Conservation (phyloP, 257 asterid genomes). For the Haberlea rhodopensis region DNA sequence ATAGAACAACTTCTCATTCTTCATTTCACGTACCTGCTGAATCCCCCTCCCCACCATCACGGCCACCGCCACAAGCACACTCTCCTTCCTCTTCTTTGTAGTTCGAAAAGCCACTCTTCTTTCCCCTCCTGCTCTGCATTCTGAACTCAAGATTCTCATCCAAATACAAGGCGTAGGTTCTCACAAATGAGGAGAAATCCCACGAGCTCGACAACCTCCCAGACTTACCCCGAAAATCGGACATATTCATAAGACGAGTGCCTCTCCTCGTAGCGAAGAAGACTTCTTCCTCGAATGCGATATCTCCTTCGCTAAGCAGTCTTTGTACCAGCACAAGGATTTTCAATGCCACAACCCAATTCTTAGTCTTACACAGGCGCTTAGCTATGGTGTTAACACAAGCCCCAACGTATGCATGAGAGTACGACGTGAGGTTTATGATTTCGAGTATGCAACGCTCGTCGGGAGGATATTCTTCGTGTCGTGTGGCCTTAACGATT, state of each 20-base stretch:
- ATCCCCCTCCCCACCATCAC: slow-evolving; percentile 35
- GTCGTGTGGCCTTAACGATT: slow-evolving; percentile 91
- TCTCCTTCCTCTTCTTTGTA: slow-evolving; percentile 41
- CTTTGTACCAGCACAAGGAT: slow-evolving; percentile 80
- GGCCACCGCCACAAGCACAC: neutral
- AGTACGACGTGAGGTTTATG: slow-evolving; percentile 64
- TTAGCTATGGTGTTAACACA: slow-evolving; percentile 68
- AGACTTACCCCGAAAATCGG: slow-evolving; percentile 72
- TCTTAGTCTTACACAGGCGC: slow-evolving; percentile 81
- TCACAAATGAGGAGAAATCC: slow-evolving; percentile 87
- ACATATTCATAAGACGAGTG: slow-evolving; percentile 88
- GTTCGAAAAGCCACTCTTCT: slow-evolving; percentile 38
- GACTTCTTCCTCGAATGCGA: slow-evolving; percentile 72
- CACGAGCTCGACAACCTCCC: slow-evolving; percentile 55
- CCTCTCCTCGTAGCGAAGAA: slow-evolving; percentile 89
- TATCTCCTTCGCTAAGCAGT: slow-evolving; percentile 70
- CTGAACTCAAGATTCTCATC: slow-evolving; percentile 77
- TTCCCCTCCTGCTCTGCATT: slow-evolving; percentile 72
- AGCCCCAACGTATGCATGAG: slow-evolving; percentile 59
- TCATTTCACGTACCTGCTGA: slow-evolving; percentile 55
- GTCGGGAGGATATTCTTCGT: slow-evolving; percentile 89
- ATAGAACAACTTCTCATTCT: slow-evolving; percentile 48
- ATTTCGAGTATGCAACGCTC: slow-evolving; percentile 77
- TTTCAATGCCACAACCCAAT: slow-evolving; percentile 93
- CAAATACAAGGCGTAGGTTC: slow-evolving; percentile 68